Evolutionary conservation across 139 green algal species (phyloP).

Genomic region (Chlamydomonas sp.): DNA sequence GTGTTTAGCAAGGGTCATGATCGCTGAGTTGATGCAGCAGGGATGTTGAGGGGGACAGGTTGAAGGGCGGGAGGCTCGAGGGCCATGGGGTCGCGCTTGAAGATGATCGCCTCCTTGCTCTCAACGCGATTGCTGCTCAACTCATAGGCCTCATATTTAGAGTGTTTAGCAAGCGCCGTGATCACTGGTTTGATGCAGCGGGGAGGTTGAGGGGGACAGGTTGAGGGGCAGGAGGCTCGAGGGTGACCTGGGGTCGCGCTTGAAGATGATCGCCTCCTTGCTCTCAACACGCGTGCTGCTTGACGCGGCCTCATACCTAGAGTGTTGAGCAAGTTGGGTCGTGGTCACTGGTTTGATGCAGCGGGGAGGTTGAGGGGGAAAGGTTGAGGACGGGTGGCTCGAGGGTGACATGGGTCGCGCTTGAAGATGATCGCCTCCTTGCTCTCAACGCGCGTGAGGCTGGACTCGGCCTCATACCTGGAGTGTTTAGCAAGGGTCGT

Average conservation of each 20-base stretch:
- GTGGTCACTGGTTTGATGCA: neutral
- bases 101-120: constrained; percentile 65
- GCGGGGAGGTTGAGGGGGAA: neutral
- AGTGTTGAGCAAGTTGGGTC: neutral
- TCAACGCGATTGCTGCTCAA: too few relatives aligned
- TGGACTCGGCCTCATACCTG: neutral
- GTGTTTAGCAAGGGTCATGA: neutral
- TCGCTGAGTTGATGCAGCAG: neutral
- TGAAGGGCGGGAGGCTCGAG: too few relatives aligned
- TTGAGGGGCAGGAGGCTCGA: too few relatives aligned
- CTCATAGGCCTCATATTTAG: constrained; percentile 1
- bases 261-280: constrained; percentile 71
- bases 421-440: constrained; percentile 75
- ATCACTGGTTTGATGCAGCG: too few relatives aligned
- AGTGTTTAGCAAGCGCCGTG: too few relatives aligned
- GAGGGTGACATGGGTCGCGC: too few relatives aligned
- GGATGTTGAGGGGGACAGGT: neutral
- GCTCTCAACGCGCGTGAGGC: too few relatives aligned
- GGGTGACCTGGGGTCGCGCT: constrained; percentile 42
- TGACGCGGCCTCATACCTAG: constrained; percentile 47
- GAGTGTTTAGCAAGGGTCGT: too few relatives aligned
- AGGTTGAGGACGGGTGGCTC: too few relatives aligned
- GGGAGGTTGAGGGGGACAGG: too few relatives aligned
- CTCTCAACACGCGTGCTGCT: constrained; percentile 52
- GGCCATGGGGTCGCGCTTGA: constrained; percentile 47